Base-by-base conservation (phyloP, 129 eudicot genomes). In the Artemisia annua region DNA sequence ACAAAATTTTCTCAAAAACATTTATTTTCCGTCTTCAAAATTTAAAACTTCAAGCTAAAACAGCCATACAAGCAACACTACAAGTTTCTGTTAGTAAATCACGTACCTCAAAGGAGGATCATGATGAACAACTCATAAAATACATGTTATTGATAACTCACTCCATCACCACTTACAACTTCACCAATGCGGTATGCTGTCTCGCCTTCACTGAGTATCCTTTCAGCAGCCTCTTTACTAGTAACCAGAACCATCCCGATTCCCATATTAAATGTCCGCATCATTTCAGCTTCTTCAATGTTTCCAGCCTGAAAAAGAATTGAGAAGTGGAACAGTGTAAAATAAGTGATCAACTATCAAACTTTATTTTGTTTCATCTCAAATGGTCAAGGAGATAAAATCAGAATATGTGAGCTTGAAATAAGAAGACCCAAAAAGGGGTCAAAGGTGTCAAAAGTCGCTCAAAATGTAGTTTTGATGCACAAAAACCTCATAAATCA, bases 241-340 rank as follows among this genome's bases (percentile, higher is more conserved):
- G 86, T 88, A 62, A 90, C 96, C 1, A 94, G 72, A 66, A 93
- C 97, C 98, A 93, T 93, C 66, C 98, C 98, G 8, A 89, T 87
- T 63, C 97, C 98, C 96, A 93, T 87, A 67, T 93, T 93, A 55
- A 89, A 93, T 11, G 98, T 94, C 55, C 98, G 80, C 75, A 68
- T 82, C 98, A 94, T 94, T 75, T 94, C 98, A 68, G 78, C 74
- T 43, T 90, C 88, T 51, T 94, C 97, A 28, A 94, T 80, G 43
- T 65, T 74, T 77, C 98, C 97, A 51, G 90, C 96, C 98, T 89
- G 52, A 10, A 49, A 15, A 17, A 19, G 30, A 48, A 46, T 6
- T 0, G 11, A 63, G n/a, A 18, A 0, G 9, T 9, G 4, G 18
- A 50, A 22, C 24, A 5, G 24, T 5, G 39, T 35, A 65, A 12